A percentile compares a stretch with the other conserved stretches of the same genome.
Conservation (phyloP, 768 basidiomycete species). For the Clitopilus hobsonii region DNA sequence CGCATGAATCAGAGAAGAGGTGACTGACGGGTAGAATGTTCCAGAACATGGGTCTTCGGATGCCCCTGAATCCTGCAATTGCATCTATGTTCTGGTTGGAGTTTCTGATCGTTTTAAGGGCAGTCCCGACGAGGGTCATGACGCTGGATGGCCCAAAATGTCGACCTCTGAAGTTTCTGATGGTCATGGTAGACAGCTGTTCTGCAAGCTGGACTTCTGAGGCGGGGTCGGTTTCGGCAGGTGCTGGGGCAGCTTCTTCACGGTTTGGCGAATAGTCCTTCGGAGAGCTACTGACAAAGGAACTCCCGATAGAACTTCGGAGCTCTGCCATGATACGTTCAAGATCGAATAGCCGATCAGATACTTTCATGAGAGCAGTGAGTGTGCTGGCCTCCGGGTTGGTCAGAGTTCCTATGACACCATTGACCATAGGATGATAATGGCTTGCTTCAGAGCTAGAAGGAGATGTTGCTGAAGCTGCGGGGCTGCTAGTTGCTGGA, state of each 20-base stretch:
- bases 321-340: conserved; percentile 13
- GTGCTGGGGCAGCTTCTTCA: background rate
- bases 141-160: conserved; percentile 15
- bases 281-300: background rate
- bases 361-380: conserved; percentile 7
- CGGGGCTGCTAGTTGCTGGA: background rate
- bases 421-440: background rate
- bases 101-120: conserved; percentile 11
- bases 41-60: conserved; percentile 13
- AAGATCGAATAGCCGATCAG: conserved; percentile 9
- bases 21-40: conserved; percentile 11
- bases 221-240: background rate
- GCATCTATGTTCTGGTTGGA: conserved; percentile 1
- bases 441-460: background rate
- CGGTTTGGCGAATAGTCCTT: background rate
- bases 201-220: conserved; percentile 9
- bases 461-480: background rate
- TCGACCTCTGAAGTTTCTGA: conserved; percentile 8
- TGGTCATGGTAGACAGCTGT: conserved; percentile 11
- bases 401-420: conserved; percentile 8
- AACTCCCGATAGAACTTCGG: background rate
- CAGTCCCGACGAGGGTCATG: conserved; percentile 13
- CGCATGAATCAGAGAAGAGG: background rate
- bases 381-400: conserved; percentile 7
- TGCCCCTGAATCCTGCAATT: background rate